Conservation (phyloP, 2,329 filamentous ascomycete genomes). For the Metarhizium sp. region DNA sequence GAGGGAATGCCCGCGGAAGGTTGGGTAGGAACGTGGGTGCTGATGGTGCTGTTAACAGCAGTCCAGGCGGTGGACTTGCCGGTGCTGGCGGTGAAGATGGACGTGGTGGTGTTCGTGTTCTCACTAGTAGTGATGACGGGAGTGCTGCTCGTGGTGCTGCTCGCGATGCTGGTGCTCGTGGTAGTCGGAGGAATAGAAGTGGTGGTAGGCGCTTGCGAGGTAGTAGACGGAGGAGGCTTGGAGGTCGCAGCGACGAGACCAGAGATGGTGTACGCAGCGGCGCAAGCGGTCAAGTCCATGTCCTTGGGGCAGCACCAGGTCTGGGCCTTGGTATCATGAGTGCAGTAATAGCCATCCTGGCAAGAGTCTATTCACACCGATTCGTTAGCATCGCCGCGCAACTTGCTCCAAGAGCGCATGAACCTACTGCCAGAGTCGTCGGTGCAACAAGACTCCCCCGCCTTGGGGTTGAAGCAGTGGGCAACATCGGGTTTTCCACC, state of each 20-base stretch:
- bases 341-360: slow-evolving; percentile 52
- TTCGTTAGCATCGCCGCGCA: neutral
- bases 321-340: slow-evolving; percentile 36
- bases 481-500: slow-evolving; percentile 34
- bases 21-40: slow-evolving; percentile 15
- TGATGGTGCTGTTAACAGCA: slow-evolving; percentile 23
- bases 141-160: neutral
- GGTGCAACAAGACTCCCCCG: slow-evolving; percentile 47
- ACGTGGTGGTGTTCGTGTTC: slow-evolving; percentile 13
- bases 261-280: slow-evolving; percentile 39
- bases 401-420: neutral
- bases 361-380: slow-evolving; percentile 41
- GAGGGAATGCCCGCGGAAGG: slow-evolving; percentile 11
- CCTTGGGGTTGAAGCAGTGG: slow-evolving; percentile 48
- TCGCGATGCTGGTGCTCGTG: slow-evolving; percentile 8
- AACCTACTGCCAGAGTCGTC: slow-evolving; percentile 47
- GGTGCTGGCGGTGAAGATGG: slow-evolving; percentile 15
- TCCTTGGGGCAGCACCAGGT: slow-evolving; percentile 54
- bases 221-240: slow-evolving; percentile 16
- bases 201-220: slow-evolving; percentile 16
- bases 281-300: slow-evolving; percentile 45
- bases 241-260: slow-evolving; percentile 30
- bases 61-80: slow-evolving; percentile 20
- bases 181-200: slow-evolving; percentile 17
- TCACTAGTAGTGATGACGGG: slow-evolving; percentile 12